A percentile compares a stretch with the other conserved stretches of the same genome.
Conservation (phyloP, 208 protist genomes). For the Trypanosoma scelopori region DNA sequence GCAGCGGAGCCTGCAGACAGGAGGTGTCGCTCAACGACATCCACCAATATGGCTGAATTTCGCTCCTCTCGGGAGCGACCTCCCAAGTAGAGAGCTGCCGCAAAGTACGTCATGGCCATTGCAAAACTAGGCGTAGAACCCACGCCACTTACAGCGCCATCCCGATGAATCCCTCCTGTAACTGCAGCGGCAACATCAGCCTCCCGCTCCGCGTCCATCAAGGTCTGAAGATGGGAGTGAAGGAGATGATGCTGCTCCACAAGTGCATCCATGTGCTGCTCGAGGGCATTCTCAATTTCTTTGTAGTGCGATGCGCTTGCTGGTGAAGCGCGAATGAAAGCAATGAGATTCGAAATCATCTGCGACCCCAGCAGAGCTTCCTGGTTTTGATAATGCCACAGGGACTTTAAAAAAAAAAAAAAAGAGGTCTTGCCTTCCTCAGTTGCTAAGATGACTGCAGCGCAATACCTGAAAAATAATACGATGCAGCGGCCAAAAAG, state of each 20-base stretch:
- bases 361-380: background rate
- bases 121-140: background rate
- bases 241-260: slow-evolving; percentile 3
- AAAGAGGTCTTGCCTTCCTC: too few species aligned
- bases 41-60: background rate
- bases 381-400: too few species aligned
- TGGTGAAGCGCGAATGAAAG: slow-evolving; percentile 6
- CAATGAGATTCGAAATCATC: slow-evolving; percentile 26
- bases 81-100: slow-evolving; percentile 11
- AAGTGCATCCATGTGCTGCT: slow-evolving; percentile 17
- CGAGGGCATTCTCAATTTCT: slow-evolving; percentile 18
- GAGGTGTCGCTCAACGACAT: slow-evolving; percentile 17
- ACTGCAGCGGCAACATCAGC: background rate
- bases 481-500: background rate
- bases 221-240: background rate
- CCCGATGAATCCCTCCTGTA: background rate
- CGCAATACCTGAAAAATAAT: too few species aligned
- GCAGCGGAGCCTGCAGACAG: background rate
- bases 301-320: background rate
- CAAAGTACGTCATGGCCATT: slow-evolving; percentile 27
- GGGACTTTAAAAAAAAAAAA: too few species aligned
- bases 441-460: too few species aligned
- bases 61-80: background rate
- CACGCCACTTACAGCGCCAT: too few species aligned
- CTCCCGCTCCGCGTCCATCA: slow-evolving; percentile 10